Conservation (phyloP, 2,329 filamentous ascomycete species). For the Rhytidhysteron rufulum region DNA sequence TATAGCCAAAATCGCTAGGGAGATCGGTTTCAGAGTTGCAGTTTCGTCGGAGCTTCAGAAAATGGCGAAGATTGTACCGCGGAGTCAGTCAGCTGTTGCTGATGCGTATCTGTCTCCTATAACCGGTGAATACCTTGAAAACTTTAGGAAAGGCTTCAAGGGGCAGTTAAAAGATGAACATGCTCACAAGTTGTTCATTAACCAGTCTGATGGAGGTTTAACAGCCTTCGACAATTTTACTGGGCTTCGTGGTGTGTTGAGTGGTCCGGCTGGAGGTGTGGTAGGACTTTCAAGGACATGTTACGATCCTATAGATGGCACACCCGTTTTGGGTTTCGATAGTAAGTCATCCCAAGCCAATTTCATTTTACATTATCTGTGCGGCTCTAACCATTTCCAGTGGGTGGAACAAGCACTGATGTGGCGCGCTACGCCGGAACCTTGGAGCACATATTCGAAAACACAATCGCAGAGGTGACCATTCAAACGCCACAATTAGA, state of each 20-base stretch:
- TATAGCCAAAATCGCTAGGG: slow-evolving; percentile 69
- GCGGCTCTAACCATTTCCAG: too few species aligned
- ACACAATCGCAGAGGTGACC: slow-evolving; percentile 88
- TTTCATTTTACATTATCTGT: too few species aligned
- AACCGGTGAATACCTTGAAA: slow-evolving; percentile 72
- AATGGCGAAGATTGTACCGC: slow-evolving; percentile 80
- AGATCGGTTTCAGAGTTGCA: slow-evolving; percentile 80
- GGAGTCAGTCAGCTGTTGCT: slow-evolving; percentile 74
- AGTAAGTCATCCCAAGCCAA: too few species aligned
- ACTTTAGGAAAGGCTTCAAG: slow-evolving; percentile 75
- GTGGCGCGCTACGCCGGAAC: slow-evolving; percentile 81
- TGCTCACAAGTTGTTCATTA: slow-evolving; percentile 82
- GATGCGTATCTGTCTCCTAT: slow-evolving; percentile 78
- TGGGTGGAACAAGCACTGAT: slow-evolving; percentile 91
- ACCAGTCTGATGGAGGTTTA: slow-evolving; percentile 79
- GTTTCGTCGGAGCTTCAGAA: slow-evolving; percentile 77
- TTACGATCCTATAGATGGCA: slow-evolving; percentile 77
- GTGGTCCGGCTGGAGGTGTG: slow-evolving; percentile 87
- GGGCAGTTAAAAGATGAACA: slow-evolving; percentile 64
- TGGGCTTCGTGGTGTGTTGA: slow-evolving; percentile 79
- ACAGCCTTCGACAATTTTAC: slow-evolving; percentile 77
- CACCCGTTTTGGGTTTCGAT: slow-evolving; percentile 88
- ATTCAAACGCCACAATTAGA: slow-evolving; percentile 90
- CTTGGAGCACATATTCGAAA: slow-evolving; percentile 93
- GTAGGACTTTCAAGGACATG: slow-evolving; percentile 90